Base-by-base conservation (phyloP, 2,329 filamentous ascomycete genomes). In the Chaetomium strumarium region DNA sequence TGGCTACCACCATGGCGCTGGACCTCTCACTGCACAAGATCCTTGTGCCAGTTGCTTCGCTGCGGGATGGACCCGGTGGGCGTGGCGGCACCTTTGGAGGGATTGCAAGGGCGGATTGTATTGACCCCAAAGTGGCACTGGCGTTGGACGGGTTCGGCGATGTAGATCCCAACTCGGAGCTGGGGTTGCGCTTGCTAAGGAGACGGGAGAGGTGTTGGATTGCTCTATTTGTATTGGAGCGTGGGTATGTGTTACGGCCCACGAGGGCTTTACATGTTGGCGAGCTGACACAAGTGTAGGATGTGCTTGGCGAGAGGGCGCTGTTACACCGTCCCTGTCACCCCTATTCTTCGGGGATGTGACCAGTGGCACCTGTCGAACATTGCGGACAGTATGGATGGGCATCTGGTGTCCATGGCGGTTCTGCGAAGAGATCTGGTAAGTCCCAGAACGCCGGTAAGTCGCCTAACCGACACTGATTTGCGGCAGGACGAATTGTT, bases 1-100 rank as follows among this genome's bases (percentile, higher is more conserved):
- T 85, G 70, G 85, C 85, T 1, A 71, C 85, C 10, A 84, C 82
- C 1, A 81, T 88, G 55, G 84, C 85, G 0, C 71, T 88, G 33
- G 85, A 89, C 60, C 61, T 89, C 9, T 85, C 80, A 1, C 66
- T 89, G 13, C 84, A 88, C 67, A 89, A 88, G 62, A 79, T 86
- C 5, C 75, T 88, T 3, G 72, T 82, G 0, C 77, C 83, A 0
- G 75, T 78, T 1, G 68, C 58, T 65, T 74, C 46, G 70, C 71
- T 62, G 63, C 78, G 66, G 64, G 77, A 58, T 59, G 72, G 59
- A 60, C 74, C 51, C 56, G 76, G 56, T 46, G 74, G 60, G 64
- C 33, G 31, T 13, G 39, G 47, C 17, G 40, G 45, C 13, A 37
- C 33, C 20, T 48, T 48, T 39, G 51, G 51, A 7, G 70, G 71